phyloP scores from a whole-genome alignment of 1,284 basidiomycete genomes.

The Ceratobasidium sp. region DNA sequence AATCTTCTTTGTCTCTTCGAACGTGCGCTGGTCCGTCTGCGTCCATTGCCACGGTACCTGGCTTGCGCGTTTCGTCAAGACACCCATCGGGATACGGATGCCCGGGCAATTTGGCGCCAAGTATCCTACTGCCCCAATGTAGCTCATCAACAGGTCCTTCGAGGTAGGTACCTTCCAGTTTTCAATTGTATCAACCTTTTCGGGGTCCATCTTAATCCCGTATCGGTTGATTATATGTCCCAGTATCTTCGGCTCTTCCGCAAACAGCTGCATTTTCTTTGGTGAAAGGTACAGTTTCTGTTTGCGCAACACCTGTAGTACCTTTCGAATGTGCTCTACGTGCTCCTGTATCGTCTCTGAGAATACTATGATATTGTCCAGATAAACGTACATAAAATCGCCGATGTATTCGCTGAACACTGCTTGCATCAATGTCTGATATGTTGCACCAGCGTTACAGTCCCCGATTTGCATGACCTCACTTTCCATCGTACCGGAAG shows the following conservation, averaged over 20 bases:
- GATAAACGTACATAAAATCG: conserved; percentile 45
- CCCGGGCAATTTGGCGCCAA: conserved; percentile 53
- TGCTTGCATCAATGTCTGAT: conserved; percentile 56
- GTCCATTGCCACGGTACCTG: conserved; percentile 53
- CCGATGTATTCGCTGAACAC: conserved; percentile 55
- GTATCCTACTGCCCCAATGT: conserved; percentile 61
- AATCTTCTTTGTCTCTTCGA: conserved; percentile 58
- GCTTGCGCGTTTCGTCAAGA: conserved; percentile 54
- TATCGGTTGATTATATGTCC: conserved; percentile 57
- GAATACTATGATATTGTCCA: conserved; percentile 54
- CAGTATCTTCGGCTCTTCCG: conserved; percentile 54
- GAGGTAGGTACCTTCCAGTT: conserved; percentile 52
- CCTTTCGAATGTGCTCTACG: conserved; percentile 53
- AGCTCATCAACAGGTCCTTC: conserved; percentile 60
- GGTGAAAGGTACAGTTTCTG: conserved; percentile 55
- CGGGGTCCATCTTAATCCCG: conserved; percentile 52
- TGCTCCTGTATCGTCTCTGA: conserved; percentile 58
- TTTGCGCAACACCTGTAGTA: conserved; percentile 54
- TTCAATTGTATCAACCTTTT: conserved; percentile 42
- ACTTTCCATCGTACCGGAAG: conserved; percentile 59
- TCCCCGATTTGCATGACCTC: conserved; percentile 56
- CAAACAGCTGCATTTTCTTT: conserved; percentile 55
- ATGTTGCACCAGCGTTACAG: conserved; percentile 54
- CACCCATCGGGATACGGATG: conserved; percentile 51
- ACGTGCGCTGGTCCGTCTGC: conserved; percentile 56